Percentiles rank a stretch among this genome's conserved stretches.
phyloP scores from a whole-genome alignment of 805 yeast species.

The Kuraishia hungarica region DNA sequence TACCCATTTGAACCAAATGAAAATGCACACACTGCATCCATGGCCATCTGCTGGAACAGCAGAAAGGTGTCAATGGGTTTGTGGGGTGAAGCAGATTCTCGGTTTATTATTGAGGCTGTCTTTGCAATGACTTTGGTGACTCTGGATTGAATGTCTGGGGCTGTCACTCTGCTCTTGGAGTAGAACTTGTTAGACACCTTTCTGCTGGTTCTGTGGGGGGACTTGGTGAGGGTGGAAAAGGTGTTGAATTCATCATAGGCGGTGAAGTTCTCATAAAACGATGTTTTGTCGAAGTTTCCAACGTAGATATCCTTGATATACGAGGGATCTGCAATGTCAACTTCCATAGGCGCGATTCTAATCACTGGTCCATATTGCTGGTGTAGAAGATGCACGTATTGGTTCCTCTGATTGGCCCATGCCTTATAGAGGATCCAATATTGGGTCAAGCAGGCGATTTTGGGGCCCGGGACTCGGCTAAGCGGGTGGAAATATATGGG shows the following conservation, averaged over 20 bases:
- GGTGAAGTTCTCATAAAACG: constrained; percentile 50
- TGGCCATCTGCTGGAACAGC: constrained; percentile 62
- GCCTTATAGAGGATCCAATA: constrained; percentile 32
- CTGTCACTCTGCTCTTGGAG: constrained; percentile 32
- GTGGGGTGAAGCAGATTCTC: neutral
- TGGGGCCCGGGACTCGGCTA: constrained; percentile 50
- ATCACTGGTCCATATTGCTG: constrained; percentile 52
- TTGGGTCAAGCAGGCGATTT: constrained; percentile 34
- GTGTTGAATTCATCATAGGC: constrained; percentile 53
- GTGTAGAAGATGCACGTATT: constrained; percentile 42
- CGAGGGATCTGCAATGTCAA: constrained; percentile 45
- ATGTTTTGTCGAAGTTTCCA: constrained; percentile 45
- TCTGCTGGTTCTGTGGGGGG: constrained; percentile 35
- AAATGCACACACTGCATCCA: constrained; percentile 59
- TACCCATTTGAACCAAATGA: constrained; percentile 46
- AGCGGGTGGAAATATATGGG: constrained; percentile 45
- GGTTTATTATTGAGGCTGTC: constrained; percentile 14
- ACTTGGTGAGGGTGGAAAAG: constrained; percentile 44
- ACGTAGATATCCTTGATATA: constrained; percentile 48
- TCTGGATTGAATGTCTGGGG: constrained; percentile 21
- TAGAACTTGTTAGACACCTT: constrained; percentile 32
- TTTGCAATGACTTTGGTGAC: constrained; percentile 24
- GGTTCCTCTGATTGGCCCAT: constrained; percentile 40
- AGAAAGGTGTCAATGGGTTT: constrained; percentile 44
- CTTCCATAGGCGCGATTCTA: constrained; percentile 50